These are phyloP conservation scores for Cryphonectria japonica DNA, from an alignment of 2,329 filamentous ascomycete genomes.

Conservation along the genomic window DNA sequence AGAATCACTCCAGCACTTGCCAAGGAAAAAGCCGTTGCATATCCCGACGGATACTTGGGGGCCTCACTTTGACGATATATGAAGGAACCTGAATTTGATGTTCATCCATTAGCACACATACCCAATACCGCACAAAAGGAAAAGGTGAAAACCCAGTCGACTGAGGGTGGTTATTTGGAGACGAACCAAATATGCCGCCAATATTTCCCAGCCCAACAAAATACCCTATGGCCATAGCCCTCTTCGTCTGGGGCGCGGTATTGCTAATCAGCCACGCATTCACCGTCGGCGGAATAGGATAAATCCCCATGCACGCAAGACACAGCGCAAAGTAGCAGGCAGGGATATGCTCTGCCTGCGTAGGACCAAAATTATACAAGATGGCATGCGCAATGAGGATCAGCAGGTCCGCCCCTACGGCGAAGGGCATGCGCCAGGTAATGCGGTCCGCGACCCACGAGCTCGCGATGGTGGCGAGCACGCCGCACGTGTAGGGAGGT, in stretches of 20 bases:
- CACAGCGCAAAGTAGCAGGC: slow-evolving; percentile 71
- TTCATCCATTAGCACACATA: not conserved
- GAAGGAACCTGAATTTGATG: not conserved
- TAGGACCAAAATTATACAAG: slow-evolving; percentile 63
- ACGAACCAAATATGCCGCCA: slow-evolving; percentile 43
- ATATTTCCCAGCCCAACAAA: slow-evolving; percentile 45
- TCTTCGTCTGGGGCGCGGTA: slow-evolving; percentile 48
- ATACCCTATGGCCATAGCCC: slow-evolving; percentile 45
- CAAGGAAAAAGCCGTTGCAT: slow-evolving; percentile 40
- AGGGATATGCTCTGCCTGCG: slow-evolving; percentile 45
- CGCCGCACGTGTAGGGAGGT: slow-evolving; percentile 63
- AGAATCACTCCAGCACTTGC: slow-evolving; percentile 34
- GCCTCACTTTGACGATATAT: slow-evolving; percentile 31
- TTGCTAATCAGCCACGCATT: slow-evolving; percentile 74
- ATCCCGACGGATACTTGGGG: slow-evolving; percentile 43
- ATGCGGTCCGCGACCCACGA: slow-evolving; percentile 71
- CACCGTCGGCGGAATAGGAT: slow-evolving; percentile 65
- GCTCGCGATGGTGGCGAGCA: slow-evolving; percentile 63
- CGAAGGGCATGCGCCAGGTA: slow-evolving; percentile 66
- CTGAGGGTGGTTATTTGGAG: too few relatives aligned
- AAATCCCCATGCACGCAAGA: slow-evolving; percentile 70
- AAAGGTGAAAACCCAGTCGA: too few relatives aligned
- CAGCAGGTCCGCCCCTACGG: slow-evolving; percentile 62
- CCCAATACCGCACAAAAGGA: not conserved
- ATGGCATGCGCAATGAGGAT: slow-evolving; percentile 63